Evolutionary conservation across 441 rosid genomes (phyloP).

Genomic region (Erodium moschatum): DNA sequence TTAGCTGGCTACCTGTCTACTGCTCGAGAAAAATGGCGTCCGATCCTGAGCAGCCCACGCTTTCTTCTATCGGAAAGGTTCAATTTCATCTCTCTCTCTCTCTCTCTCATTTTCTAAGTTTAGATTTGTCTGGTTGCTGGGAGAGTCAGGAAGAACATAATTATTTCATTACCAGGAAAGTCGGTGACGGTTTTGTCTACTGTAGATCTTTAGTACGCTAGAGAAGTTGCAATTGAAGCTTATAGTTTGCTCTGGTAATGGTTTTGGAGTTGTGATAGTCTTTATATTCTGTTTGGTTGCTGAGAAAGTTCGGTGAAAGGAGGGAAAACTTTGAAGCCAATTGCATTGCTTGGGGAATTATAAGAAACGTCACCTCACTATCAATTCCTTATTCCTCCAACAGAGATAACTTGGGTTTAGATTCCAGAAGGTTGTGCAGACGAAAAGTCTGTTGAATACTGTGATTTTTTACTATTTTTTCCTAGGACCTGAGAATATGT

Average conservation of each 20-base stretch:
- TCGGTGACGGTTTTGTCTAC: neutral
- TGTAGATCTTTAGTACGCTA: neutral
- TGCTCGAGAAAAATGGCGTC: conserved; percentile 38
- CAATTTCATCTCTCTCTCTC: neutral
- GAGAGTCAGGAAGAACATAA: neutral
- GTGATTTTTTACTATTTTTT: neutral
- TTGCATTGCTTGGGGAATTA: too few species aligned
- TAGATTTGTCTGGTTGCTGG: conserved; percentile 6
- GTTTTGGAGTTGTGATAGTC: neutral
- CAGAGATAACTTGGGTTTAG: neutral
- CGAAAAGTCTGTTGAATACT: neutral
- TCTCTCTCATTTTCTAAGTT: neutral
- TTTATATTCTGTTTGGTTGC: conserved; percentile 11
- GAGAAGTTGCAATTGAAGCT: neutral
- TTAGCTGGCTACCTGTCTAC: neutral
- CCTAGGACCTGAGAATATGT: neutral
- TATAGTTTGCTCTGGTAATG: neutral
- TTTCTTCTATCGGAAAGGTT: conserved; percentile 45
- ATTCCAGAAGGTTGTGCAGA: neutral
- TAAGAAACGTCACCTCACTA: neutral
- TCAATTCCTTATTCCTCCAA: neutral
- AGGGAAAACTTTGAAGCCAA: neutral
- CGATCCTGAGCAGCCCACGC: conserved; percentile 43
- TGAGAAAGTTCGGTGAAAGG: conserved; percentile 5
- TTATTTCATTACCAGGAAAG: neutral